Base-by-base conservation (phyloP, 2,329 filamentous ascomycete species). In the Lasiodiplodia theobromae region DNA sequence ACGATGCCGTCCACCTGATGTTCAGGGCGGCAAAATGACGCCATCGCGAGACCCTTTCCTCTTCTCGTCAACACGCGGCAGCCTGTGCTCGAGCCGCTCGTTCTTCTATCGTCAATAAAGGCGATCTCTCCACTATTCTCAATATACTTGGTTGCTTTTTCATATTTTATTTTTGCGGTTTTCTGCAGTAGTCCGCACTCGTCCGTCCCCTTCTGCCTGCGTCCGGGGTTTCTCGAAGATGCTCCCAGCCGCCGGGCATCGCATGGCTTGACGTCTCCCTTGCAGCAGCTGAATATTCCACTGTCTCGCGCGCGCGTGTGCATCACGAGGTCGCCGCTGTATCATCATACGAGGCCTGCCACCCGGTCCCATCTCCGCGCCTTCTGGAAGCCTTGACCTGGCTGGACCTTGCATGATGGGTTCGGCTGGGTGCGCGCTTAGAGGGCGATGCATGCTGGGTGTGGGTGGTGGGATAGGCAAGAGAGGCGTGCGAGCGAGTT, bases 241-340 rank as follows among this genome's bases (percentile, higher is more conserved):
- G 52, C 38, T 56, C 23, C 37, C 34, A 65, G 31, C 37, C 34
- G 28, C 65, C 65, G 38, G 65, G 18, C 65, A 52, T 14, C 31
- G 31, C 34, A 53, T 37, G 52, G 57, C 57, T 62, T 49, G 38
- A 31, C 14, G 4, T 44, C 23, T 49, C 56, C 54, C 65, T 58
- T 67, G 65, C 65, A 49, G 38, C n/a, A 58, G 44, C 40, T 67
- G 65, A 60, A 67, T 60, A 67, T 67, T 52, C 56, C 56, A 53
- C 21, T 38, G 34, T n/a, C 16, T 18, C 51, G 37, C 52, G 49
- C 64, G 64, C 49, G 64, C 44, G 28, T 56, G 37, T 56, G 64
- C 40, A 12, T 40, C 56, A 58, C 21, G 53, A 21, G 58, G 58
- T 11, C 7, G 44, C 8, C 23, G 49, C 40, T 14, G 38, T 63